Evolutionary conservation across 2,329 filamentous ascomycete genomes (phyloP).

Genomic region (Juglanconis sp.): DNA sequence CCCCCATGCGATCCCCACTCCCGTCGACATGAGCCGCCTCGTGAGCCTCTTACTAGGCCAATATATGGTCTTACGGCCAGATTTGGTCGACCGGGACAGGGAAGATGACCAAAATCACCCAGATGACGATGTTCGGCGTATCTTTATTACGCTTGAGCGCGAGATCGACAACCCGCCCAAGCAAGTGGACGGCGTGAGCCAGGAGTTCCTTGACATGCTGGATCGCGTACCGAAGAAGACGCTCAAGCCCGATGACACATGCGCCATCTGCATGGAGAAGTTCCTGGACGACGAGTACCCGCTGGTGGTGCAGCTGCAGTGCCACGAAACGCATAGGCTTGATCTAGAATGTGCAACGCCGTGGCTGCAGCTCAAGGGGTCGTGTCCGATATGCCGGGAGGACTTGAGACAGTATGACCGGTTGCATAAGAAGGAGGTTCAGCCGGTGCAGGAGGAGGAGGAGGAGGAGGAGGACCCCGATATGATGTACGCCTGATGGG

Average conservation of each 20-base stretch:
- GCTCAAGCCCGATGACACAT: slow-evolving; percentile 50
- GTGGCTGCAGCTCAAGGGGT: slow-evolving; percentile 63
- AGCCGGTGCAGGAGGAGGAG: slow-evolving; percentile 14
- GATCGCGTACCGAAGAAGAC: slow-evolving; percentile 54
- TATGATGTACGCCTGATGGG: slow-evolving; percentile 41
- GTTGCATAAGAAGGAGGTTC: slow-evolving; percentile 7
- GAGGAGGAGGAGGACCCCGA: slow-evolving; percentile 52
- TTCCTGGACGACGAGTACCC: slow-evolving; percentile 61
- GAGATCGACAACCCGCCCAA: slow-evolving; percentile 46
- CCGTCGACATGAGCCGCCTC: slow-evolving; percentile 54
- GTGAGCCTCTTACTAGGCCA: slow-evolving; percentile 60
- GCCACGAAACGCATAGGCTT: slow-evolving; percentile 52
- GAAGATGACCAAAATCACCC: neutral
- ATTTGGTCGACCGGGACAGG: neutral
- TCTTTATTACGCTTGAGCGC: slow-evolving; percentile 45
- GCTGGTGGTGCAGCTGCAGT: slow-evolving; percentile 63
- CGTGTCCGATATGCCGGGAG: slow-evolving; percentile 60
- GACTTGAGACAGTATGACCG: slow-evolving; percentile 47
- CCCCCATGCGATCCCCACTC: slow-evolving; percentile 57
- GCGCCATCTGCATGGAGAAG: slow-evolving; percentile 61
- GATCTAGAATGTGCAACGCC: slow-evolving; percentile 67
- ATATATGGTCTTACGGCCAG: slow-evolving; percentile 3
- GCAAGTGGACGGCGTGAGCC: slow-evolving; percentile 51
- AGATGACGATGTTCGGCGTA: neutral
- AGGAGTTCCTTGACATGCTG: slow-evolving; percentile 57